These are phyloP conservation scores for Metschnikowia rubicola DNA, from an alignment of 805 yeast species.

Conservation along the genomic window DNA sequence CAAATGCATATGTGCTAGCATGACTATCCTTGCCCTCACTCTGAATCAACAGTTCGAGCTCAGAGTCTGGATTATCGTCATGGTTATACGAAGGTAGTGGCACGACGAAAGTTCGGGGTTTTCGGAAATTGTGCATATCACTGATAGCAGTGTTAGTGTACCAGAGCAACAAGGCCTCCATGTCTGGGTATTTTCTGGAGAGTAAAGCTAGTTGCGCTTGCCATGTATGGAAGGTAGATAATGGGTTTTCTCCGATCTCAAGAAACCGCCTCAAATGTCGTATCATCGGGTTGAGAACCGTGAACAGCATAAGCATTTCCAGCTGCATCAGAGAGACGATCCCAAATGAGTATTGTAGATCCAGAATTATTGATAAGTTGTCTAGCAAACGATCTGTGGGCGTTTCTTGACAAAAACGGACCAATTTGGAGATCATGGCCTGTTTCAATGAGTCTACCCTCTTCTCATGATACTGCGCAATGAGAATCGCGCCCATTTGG, in stretches of 20 bases:
- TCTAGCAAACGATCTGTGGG: background rate
- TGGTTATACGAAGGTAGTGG: constrained; percentile 3
- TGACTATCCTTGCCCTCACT: background rate
- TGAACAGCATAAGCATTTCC: constrained; percentile 26
- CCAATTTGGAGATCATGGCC: background rate
- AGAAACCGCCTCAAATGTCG: background rate
- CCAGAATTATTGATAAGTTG: background rate
- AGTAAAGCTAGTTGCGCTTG: constrained; percentile 4
- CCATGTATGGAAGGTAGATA: constrained; percentile 30
- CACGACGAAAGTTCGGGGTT: background rate
- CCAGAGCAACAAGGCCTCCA: constrained; percentile 7
- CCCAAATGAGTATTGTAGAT: background rate
- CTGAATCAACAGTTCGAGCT: background rate
- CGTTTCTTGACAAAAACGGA: background rate
- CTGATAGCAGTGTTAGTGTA: constrained; percentile 8
- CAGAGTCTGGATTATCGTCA: background rate
- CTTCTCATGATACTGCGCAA: constrained; percentile 1
- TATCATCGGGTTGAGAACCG: constrained; percentile 35
- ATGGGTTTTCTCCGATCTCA: background rate
- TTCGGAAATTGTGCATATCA: background rate
- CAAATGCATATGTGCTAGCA: constrained; percentile 34
- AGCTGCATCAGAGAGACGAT: constrained; percentile 6
- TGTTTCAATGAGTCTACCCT: background rate
- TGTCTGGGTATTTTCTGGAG: background rate
- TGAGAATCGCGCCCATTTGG: constrained; percentile 1